A percentile compares a stretch with the other conserved stretches of the same genome.
These are phyloP conservation scores for Microglena sp. DNA, from an alignment of 139 green algal species.

Conservation along the genomic window DNA sequence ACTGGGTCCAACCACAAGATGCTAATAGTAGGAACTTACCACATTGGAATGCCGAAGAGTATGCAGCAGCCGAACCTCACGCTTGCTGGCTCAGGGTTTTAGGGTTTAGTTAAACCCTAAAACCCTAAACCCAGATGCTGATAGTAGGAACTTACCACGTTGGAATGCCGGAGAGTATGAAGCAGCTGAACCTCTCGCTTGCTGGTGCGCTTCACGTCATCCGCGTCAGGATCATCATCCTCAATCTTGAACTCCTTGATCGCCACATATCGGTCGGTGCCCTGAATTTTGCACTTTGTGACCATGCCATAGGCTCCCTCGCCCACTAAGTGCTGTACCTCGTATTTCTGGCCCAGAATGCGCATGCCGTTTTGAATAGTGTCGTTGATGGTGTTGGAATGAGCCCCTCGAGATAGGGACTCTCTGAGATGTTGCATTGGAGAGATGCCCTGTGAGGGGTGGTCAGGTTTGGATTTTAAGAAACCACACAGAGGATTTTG, in stretches of 20 bases:
- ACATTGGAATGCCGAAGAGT: conserved; percentile 27
- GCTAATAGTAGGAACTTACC: too few species aligned
- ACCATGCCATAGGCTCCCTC: conserved; percentile 83
- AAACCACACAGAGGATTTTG: neutral
- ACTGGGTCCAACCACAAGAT: too few species aligned
- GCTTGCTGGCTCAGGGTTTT: too few species aligned
- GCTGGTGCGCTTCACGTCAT: conserved; percentile 47
- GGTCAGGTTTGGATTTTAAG: neutral
- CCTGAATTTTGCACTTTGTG: conserved; percentile 47
- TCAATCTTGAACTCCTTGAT: conserved; percentile 84
- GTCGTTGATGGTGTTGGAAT: conserved; percentile 7
- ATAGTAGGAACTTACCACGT: too few species aligned
- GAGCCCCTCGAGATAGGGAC: too few species aligned
- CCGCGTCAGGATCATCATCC: conserved; percentile 43
- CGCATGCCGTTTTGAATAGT: conserved; percentile 31
- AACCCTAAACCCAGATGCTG: too few species aligned
- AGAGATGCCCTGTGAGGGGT: neutral
- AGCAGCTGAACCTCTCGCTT: conserved; percentile 36
- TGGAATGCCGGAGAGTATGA: conserved; percentile 19
- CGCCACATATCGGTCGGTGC: conserved; percentile 42
- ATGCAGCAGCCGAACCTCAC: conserved; percentile 33
- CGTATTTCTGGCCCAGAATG: conserved; percentile 30
- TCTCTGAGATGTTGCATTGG: neutral
- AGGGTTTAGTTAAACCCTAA: too few species aligned
- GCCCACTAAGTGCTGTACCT: conserved; percentile 51